A percentile compares a stretch with the other conserved stretches of the same genome.
Conservation (phyloP, 192 early-diverging fungal species). For the Backusella luteola region DNA sequence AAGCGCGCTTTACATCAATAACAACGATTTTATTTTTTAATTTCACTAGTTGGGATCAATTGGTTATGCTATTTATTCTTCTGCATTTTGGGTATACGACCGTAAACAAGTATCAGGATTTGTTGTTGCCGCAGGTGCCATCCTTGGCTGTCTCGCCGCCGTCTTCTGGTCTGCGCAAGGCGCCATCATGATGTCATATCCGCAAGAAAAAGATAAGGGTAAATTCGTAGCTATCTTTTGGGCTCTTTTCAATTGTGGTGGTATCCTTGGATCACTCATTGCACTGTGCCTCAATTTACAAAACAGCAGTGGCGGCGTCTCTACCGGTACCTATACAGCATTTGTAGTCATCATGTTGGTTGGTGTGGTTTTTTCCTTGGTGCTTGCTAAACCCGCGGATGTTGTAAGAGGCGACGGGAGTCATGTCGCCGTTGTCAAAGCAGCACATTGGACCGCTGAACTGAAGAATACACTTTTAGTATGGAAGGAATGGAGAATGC, state of each 20-base stretch:
- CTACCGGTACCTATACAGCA: conserved; percentile 68
- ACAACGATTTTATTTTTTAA: conserved; percentile 14
- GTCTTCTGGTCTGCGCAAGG: conserved; percentile 73
- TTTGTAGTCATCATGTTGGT: conserved; percentile 65
- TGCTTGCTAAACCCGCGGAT: conserved; percentile 48
- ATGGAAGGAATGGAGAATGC: conserved; percentile 59
- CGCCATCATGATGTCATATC: conserved; percentile 83
- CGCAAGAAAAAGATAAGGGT: conserved; percentile 74
- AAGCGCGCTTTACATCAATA: not conserved
- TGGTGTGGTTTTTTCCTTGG: conserved; percentile 53
- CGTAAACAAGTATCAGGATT: conserved; percentile 54
- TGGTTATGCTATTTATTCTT: conserved; percentile 69
- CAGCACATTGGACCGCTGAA: conserved; percentile 58
- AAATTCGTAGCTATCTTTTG: conserved; percentile 84
- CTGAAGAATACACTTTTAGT: conserved; percentile 45
- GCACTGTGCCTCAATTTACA: conserved; percentile 70
- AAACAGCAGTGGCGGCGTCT: conserved; percentile 47
- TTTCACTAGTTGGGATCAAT: conserved; percentile 47
- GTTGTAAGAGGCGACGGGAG: conserved; percentile 69
- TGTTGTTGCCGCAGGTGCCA: conserved; percentile 69
- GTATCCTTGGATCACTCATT: conserved; percentile 75
- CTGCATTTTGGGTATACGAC: conserved; percentile 54
- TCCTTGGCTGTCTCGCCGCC: conserved; percentile 78
- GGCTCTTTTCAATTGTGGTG: conserved; percentile 83
- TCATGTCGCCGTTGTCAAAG: conserved; percentile 56